Evolutionary conservation across 2,329 filamentous ascomycete genomes (phyloP), one percentile per base, ranked within the genome.

Genomic region (Fusarium sp.): DNA sequence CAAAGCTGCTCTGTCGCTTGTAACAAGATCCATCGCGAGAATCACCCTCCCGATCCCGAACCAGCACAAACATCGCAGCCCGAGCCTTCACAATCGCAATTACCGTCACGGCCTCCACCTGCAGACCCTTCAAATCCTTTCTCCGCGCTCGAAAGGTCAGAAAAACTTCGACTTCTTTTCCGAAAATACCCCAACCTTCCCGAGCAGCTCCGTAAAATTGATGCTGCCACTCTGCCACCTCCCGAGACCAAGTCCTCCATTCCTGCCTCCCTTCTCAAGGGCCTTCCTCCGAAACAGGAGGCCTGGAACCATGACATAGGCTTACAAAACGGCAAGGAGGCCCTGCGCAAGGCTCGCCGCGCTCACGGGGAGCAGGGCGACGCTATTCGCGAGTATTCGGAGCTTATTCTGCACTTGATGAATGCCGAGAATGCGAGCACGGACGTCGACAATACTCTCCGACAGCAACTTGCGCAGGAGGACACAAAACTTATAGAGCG

Each of bases 221-320:
- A 85, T 63, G 78, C 79, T 32, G 81, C 83, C 7, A 87, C 83
- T 2, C 80, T 83, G 26, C 83, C 82, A 1, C 85, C 85, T 9
- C 45, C 71, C 7, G 74, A 78, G 12, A 54, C 62, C 34, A 70
- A 65, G 30, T 64, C 67, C 60, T 70, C 70, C 32, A 77, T 78
- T 23, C 74, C 73, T 20, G 73, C 76, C 4, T 76, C 78, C 2
- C 56, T 80, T 12, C 74, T 77, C 56, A 76, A 75, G 39, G 77
- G 75, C 9, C 59, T 77, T 3, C 70, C 73, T 4, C 63, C 72
- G 2, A 80, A 79, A 57, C 78, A 79, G 43, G 75, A 79, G 57
- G 76, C 79, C 46, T 91, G 88, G 89, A 86, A 84, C 21, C 79
- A 81, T 43, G 87, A 90, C 48, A 79, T 84, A 7, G 88, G 88